These are phyloP conservation scores for Xylaria sp. DNA, from an alignment of 2,329 filamentous ascomycete species.

Conservation along the genomic window DNA sequence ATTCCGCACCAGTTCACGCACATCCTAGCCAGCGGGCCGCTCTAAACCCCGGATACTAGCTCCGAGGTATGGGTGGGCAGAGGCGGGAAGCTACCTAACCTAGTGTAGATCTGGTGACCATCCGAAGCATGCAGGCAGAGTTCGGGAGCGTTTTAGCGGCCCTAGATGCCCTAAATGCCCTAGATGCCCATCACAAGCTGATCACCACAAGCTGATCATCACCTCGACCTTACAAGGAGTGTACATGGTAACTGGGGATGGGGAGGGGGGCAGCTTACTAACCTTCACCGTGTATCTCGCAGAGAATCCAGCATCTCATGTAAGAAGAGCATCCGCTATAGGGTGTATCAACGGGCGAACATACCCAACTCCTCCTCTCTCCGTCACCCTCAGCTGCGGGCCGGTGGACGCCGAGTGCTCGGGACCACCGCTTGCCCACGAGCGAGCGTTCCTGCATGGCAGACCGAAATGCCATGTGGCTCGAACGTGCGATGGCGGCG, in stretches of 20 bases:
- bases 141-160: constrained; percentile 7
- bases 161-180: too few species aligned
- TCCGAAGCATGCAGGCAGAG: constrained; percentile 12
- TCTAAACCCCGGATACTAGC: neutral
- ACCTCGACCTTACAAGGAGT: neutral
- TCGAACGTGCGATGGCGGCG: constrained; percentile 32
- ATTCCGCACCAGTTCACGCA: neutral
- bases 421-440: constrained; percentile 16
- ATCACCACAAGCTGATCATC: neutral
- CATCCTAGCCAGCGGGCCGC: neutral
- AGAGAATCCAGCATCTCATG: neutral
- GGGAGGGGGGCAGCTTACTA: neutral
- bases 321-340: constrained; percentile 1
- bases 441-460: constrained; percentile 37
- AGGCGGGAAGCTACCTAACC: too few species aligned
- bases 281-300: neutral
- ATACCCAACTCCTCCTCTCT: neutral
- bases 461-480: constrained; percentile 37
- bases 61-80: constrained; percentile 12
- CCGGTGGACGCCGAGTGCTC: constrained; percentile 25
- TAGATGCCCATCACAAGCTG: neutral
- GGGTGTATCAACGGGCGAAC: constrained; percentile 6
- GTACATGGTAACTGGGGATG: neutral
- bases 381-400: constrained; percentile 12
- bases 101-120: constrained; percentile 18